These are phyloP conservation scores for Daldinia loculata DNA, from an alignment of 495 filamentous ascomycete genomes.

Conservation along the genomic window DNA sequence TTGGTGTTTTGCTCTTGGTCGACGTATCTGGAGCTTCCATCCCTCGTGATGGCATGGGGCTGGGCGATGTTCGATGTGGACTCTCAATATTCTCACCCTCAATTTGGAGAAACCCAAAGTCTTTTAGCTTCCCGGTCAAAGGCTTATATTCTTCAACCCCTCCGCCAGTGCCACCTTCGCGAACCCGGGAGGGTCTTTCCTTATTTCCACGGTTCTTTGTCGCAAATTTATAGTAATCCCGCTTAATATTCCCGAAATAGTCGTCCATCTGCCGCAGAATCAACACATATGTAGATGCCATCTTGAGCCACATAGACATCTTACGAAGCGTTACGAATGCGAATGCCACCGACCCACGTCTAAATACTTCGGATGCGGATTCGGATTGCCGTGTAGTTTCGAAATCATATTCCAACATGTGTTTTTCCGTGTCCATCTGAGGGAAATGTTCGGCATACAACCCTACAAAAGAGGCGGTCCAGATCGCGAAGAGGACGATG, in stretches of 20 bases:
- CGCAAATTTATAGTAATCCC: constrained; percentile 59
- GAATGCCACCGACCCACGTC: constrained; percentile 50
- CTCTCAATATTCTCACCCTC: constrained; percentile 43
- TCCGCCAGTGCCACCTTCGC: constrained; percentile 63
- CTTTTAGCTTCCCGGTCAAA: constrained; percentile 47
- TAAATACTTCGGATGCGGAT: constrained; percentile 47
- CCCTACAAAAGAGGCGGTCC: constrained; percentile 76
- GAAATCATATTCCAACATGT: constrained; percentile 58
- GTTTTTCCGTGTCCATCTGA: constrained; percentile 75
- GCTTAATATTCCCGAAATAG: constrained; percentile 72
- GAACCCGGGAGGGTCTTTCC: constrained; percentile 51
- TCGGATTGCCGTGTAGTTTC: constrained; percentile 39
- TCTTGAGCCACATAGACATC: constrained; percentile 72
- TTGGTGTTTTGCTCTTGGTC: constrained; percentile 41
- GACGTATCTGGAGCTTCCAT: constrained; percentile 26
- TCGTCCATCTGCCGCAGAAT: constrained; percentile 73
- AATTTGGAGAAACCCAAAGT: constrained; percentile 52
- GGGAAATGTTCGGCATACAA: constrained; percentile 79
- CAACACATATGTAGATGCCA: constrained; percentile 75
- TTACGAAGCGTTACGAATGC: constrained; percentile 57
- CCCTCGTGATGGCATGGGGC: constrained; percentile 38
- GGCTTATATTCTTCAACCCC: constrained; percentile 77
- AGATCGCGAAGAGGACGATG: constrained; percentile 80
- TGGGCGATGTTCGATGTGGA: constrained; percentile 44
- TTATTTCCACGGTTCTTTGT: constrained; percentile 33